Evolutionary conservation across 257 asterid species (phyloP).

Genomic region (Solanum neorickii): DNA sequence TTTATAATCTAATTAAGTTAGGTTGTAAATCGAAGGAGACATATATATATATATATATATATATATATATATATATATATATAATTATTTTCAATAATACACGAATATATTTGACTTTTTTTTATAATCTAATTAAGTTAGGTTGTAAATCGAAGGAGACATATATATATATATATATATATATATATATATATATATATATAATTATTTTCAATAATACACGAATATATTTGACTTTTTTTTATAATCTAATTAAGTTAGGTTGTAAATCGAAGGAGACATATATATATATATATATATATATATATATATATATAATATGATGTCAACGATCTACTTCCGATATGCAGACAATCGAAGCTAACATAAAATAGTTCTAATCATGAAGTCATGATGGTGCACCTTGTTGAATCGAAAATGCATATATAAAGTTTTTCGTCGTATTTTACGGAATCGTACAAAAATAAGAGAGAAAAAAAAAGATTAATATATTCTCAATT

Average conservation of each 20-base stretch:
- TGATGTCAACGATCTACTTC: neutral
- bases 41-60: neutral
- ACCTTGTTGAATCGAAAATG: neutral
- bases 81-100: too few species aligned
- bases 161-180: neutral
- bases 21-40: accelerated
- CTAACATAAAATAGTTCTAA: neutral
- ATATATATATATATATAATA: neutral
- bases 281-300: neutral
- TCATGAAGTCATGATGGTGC: neutral
- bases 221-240: too few species aligned
- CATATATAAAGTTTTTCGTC: neutral
- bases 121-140: too few species aligned
- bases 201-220: too few species aligned
- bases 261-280: too few species aligned
- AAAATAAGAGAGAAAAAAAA: neutral
- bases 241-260: too few species aligned
- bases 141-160: too few species aligned
- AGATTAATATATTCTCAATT: too few species aligned
- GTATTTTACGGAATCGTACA: neutral
- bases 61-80: neutral
- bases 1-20: neutral
- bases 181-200: neutral
- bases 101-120: too few species aligned
- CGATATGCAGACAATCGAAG: neutral